Conservation (phyloP, 2,329 filamentous ascomycete species). For the Ilyonectria robusta region DNA sequence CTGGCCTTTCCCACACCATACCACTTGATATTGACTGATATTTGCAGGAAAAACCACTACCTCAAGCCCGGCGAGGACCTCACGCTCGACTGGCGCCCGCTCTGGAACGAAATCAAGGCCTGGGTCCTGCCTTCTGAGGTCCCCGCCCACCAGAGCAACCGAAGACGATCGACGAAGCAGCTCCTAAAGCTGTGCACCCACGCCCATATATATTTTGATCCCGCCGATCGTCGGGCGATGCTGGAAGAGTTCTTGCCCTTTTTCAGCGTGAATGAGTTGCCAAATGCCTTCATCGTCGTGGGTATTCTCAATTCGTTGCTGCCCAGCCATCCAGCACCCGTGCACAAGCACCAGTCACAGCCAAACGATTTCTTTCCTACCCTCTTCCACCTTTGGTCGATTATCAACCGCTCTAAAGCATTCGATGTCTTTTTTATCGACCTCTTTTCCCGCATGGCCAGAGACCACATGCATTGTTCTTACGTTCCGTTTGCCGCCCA, state of each 20-base stretch:
- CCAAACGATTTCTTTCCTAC: constrained; percentile 93
- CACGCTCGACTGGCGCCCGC: constrained; percentile 90
- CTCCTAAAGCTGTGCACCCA: constrained; percentile 92
- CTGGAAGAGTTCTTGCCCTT: constrained; percentile 85
- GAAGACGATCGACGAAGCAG: constrained; percentile 71
- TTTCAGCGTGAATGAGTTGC: constrained; percentile 93
- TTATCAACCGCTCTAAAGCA: constrained; percentile 89
- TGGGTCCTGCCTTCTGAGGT: constrained; percentile 90
- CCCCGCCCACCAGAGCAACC: constrained; percentile 72
- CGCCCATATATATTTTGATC: constrained; percentile 93
- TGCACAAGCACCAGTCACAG: constrained; percentile 80
- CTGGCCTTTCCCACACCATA: constrained; percentile 16
- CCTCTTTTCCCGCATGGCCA: constrained; percentile 86
- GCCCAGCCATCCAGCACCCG: constrained; percentile 84
- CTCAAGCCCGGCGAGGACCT: constrained; percentile 91
- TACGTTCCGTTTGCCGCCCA: constrained; percentile 87
- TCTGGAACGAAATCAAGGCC: constrained; percentile 93
- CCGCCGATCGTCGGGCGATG: constrained; percentile 85
- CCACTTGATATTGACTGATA: constrained; percentile 26
- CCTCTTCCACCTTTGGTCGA: constrained; percentile 96
- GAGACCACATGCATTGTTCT: constrained; percentile 82
- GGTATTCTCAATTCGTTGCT: constrained; percentile 89
- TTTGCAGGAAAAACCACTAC: constrained; percentile 89
- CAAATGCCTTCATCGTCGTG: constrained; percentile 93
- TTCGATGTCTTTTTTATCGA: constrained; percentile 92